A percentile compares a stretch with the other conserved stretches of the same genome.
Conservation (phyloP, 257 asterid species). For the Nicotiana obtusifolia region DNA sequence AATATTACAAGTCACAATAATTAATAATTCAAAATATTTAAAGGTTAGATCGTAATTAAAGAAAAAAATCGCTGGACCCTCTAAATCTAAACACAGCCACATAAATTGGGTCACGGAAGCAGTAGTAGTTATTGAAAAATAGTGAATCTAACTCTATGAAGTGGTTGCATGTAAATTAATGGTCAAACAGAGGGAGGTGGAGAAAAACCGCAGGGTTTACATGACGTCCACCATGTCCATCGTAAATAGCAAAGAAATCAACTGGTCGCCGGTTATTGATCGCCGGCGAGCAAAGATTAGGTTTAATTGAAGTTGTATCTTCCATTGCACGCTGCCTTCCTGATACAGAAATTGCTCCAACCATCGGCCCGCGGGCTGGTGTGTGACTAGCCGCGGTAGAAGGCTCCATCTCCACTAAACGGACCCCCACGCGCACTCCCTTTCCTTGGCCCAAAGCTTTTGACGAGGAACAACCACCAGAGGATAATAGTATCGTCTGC, state of each 20-base stretch:
- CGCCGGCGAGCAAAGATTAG: constrained; percentile 16
- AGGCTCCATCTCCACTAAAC: background rate
- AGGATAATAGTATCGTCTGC: background rate
- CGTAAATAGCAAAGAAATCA: constrained; percentile 21
- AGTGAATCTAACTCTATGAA: too few relatives aligned
- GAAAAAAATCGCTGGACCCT: too few relatives aligned
- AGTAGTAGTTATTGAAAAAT: too few relatives aligned
- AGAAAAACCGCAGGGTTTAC: background rate
- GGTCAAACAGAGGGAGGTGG: background rate
- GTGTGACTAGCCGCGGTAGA: background rate
- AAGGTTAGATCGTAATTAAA: too few relatives aligned
- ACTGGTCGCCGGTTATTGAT: constrained; percentile 9
- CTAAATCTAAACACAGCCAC: too few relatives aligned
- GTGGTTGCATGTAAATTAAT: background rate
- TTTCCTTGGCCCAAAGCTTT: background rate
- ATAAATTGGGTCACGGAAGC: too few relatives aligned
- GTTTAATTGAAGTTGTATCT: constrained; percentile 6
- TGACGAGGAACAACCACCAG: background rate
- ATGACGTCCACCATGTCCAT: constrained; percentile 25
- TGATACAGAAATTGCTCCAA: constrained; percentile 16
- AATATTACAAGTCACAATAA: too few relatives aligned
- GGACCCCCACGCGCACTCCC: too few relatives aligned
- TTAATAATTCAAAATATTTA: too few relatives aligned
- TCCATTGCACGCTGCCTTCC: constrained; percentile 21
- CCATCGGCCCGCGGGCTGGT: background rate